These are phyloP conservation scores for Monosporascus sp. DNA, from an alignment of 2,329 filamentous ascomycete species.

Conservation along the genomic window DNA sequence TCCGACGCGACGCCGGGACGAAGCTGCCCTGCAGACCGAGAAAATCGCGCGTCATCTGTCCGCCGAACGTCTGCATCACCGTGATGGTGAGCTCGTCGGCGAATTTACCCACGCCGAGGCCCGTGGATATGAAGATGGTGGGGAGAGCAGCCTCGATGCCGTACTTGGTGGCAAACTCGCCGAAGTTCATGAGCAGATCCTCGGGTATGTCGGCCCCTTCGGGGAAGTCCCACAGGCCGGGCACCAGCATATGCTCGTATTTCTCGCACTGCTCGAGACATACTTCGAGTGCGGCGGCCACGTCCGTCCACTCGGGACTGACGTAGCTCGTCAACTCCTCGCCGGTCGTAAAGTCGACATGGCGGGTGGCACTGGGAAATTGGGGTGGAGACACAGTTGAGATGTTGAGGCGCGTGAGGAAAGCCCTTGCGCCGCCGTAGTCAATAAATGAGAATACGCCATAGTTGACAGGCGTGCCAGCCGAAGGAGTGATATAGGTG, in stretches of 20 bases:
- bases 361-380: not conserved
- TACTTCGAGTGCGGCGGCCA: not conserved
- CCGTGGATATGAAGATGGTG: not conserved
- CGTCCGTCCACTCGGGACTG: not conserved
- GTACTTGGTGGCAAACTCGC: not conserved
- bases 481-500: too few species aligned
- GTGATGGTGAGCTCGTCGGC: too few species aligned
- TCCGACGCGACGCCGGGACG: too few species aligned
- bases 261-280: not conserved
- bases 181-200: conserved; percentile 1
- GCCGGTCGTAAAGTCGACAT: conserved; percentile 1
- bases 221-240: conserved; percentile 1
- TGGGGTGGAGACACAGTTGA: too few species aligned
- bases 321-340: not conserved
- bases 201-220: not conserved
- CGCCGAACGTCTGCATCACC: too few species aligned
- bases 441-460: too few species aligned
- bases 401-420: too few species aligned
- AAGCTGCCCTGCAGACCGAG: too few species aligned
- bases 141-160: not conserved
- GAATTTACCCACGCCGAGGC: not conserved
- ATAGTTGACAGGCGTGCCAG: too few species aligned
- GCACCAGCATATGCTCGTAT: conserved; percentile 1
- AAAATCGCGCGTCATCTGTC: too few species aligned
- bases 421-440: too few species aligned